These are phyloP conservation scores for Phytophthora fragariaefolia DNA, from an alignment of 352 stramenopile genomes.

Conservation along the genomic window DNA sequence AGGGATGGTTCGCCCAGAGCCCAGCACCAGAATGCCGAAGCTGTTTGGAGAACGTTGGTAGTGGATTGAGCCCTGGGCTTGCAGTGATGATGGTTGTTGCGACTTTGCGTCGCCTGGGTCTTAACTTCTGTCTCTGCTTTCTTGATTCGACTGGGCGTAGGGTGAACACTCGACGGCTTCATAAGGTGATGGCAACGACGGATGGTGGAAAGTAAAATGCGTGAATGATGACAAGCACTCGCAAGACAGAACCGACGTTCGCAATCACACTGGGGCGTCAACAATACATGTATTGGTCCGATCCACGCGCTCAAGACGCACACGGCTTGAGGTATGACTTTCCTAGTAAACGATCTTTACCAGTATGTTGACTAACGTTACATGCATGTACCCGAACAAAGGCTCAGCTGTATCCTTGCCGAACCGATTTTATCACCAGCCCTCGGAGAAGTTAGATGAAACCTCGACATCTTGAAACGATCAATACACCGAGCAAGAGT, in stretches of 20 bases:
- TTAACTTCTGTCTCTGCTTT: not conserved
- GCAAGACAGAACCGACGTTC: not conserved
- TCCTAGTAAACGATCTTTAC: not conserved
- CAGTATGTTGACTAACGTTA: no score
- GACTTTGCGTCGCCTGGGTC: not conserved
- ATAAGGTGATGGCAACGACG: not conserved
- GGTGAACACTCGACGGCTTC: not conserved
- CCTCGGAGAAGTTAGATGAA: no score
- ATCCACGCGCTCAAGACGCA: not conserved
- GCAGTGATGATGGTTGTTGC: not conserved
- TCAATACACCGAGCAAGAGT: no score
- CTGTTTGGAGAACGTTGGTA: not conserved
- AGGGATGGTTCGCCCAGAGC: not conserved
- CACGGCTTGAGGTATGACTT: not conserved
- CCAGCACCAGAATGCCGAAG: conserved; percentile 14
- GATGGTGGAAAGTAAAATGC: not conserved
- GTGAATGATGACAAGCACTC: not conserved
- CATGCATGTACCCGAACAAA: no score
- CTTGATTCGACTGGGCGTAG: not conserved
- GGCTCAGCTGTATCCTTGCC: no score
- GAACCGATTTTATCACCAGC: no score
- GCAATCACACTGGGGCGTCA: not conserved
- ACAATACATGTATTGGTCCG: not conserved
- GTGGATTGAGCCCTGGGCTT: not conserved
- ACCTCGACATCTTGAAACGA: no score